Conservation (phyloP, 306 rosid genomes). For the Quercus robur region DNA sequence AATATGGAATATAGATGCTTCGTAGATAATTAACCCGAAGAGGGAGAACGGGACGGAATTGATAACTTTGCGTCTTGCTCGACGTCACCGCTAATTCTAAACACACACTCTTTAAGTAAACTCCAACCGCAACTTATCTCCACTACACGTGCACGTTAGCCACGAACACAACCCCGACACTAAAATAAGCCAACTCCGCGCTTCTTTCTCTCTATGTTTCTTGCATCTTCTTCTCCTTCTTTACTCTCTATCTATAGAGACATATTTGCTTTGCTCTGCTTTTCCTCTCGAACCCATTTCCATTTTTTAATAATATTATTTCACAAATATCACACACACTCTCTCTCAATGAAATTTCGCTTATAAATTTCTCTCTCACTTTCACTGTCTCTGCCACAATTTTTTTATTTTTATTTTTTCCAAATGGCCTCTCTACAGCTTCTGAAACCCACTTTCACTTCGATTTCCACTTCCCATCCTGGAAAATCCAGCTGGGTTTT, state of each 20-base stretch:
- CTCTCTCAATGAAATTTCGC: conserved; percentile 24
- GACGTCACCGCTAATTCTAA: no score
- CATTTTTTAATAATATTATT: conserved; percentile 4
- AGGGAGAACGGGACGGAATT: no score
- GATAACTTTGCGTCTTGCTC: no score
- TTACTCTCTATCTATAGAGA: no score
- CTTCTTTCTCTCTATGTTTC: conserved; percentile 1
- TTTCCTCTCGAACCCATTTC: conserved; percentile 24
- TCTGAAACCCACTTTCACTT: conserved; percentile 53
- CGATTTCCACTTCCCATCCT: conserved; percentile 49
- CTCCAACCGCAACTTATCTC: conserved; percentile 27
- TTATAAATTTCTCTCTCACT: conserved; percentile 6
- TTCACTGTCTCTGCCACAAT: background rate
- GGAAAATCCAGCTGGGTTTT: conserved; percentile 39
- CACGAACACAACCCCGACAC: background rate
- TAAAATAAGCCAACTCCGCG: conserved; percentile 36
- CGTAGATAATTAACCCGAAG: no score
- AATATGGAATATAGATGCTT: no score
- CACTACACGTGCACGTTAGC: conserved; percentile 39
- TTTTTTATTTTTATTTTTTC: no score
- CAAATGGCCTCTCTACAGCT: conserved; percentile 65
- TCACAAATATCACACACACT: conserved; percentile 6
- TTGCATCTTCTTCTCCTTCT: no score
- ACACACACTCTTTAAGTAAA: no score
- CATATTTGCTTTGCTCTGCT: conserved; percentile 3